Evolutionary conservation across 345 rosid species (phyloP).

Genomic region (Theobroma cacao): DNA sequence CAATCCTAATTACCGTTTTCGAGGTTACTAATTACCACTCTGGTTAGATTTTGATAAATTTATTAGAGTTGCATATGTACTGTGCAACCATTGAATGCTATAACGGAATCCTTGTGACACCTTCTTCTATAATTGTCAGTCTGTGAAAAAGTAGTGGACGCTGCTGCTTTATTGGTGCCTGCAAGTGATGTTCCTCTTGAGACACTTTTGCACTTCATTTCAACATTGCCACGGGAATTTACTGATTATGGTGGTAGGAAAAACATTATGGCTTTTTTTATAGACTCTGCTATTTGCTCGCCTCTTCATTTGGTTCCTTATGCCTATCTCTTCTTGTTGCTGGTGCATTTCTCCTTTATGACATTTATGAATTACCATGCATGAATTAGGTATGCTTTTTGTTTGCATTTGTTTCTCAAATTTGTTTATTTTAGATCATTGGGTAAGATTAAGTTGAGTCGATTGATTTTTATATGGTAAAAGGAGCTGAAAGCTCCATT

Average conservation of each 20-base stretch:
- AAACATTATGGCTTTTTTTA: not conserved
- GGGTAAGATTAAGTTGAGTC: not conserved
- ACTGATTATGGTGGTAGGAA: slow-evolving; percentile 76
- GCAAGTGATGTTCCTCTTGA: slow-evolving; percentile 62
- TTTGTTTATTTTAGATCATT: not conserved
- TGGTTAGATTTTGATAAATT: slow-evolving; percentile 19
- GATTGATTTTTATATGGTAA: not conserved
- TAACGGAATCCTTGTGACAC: slow-evolving; percentile 1
- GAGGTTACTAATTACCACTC: slow-evolving; percentile 51
- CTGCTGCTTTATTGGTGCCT: slow-evolving; percentile 56
- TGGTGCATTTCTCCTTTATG: not conserved
- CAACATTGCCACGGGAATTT: slow-evolving; percentile 77
- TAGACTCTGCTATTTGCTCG: slow-evolving; percentile 3
- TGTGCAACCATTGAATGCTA: not conserved
- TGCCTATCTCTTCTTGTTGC: not conserved
- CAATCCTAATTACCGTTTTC: slow-evolving; percentile 83
- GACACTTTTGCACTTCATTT: slow-evolving; percentile 64
- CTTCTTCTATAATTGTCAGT: slow-evolving; percentile 39
- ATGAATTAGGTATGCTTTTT: not conserved
- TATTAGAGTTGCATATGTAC: slow-evolving; percentile 8
- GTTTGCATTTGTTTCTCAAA: not conserved
- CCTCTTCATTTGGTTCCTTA: not conserved
- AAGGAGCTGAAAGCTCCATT: not conserved
- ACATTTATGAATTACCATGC: not conserved
- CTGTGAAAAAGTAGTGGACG: slow-evolving; percentile 58